Evolutionary conservation across 352 stramenopile species (phyloP), one percentile per base, ranked within the genome.

Genomic region (Globisporangium orthogonon): DNA sequence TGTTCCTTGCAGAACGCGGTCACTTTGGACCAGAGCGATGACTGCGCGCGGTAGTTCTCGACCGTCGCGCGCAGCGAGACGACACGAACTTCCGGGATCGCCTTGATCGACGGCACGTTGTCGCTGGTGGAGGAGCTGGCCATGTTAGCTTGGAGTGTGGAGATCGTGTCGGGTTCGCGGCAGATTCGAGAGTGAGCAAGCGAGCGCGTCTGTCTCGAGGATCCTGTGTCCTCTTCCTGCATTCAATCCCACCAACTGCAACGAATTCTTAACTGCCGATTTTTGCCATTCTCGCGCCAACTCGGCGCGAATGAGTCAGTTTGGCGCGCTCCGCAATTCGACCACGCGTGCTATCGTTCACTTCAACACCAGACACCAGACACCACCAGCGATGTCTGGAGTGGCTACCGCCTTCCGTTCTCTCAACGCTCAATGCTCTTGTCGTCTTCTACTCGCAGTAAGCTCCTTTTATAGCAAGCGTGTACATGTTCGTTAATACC

Each of bases 21-120:
- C 9, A 80, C 53, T 33, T 68, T 50, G 10, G 55, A 52, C 76
- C 76, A 86, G 4, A 80, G 63, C 17, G 54, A 52, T 29, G 50
- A 58, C 47, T 82, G 73, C 31, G 71, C 71, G 56, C 71, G 70
- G 63, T 82, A 86, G 65, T 74, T 73, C 10, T 58, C 47, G 50
- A 82, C 63, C 37, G 75, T 55, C 30, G 63, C 55, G 9, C 76
- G 76, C 0, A 86, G 54, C 4, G 58, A 45, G 43, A 83, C 7
- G 14, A 83, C 62, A 14, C 75, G 72, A 39, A 71, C 31, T 52
- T 48, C 60, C 1, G 63, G 61, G 5, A 80, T 13, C 13, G 29
- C 17, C 64, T 78, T 80, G 58, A 82, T 47, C 41, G n/a, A 23
- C 39, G 43, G 37, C 4, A 18, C 17, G 3, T 30, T 44, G 33